Conservation (phyloP, 495 filamentous ascomycete species). For the Halenospora varia region DNA sequence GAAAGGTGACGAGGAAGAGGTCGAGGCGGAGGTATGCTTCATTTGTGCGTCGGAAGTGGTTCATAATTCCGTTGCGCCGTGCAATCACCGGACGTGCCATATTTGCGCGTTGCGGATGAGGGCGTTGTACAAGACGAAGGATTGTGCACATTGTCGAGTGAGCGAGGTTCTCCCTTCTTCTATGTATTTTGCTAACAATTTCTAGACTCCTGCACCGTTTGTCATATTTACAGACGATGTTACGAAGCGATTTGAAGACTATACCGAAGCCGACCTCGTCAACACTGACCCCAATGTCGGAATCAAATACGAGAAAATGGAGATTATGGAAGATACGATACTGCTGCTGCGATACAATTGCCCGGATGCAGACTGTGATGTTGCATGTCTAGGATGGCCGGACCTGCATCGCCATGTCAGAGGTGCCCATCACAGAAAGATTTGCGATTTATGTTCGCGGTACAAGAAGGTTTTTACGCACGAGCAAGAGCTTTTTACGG, state of each 20-base stretch:
- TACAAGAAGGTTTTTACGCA: conserved; percentile 99
- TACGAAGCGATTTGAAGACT: conserved; percentile 79
- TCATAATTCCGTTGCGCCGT: conserved; percentile 83
- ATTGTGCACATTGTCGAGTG: conserved; percentile 91
- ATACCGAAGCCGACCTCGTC: conserved; percentile 64
- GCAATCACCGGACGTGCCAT: conserved; percentile 93
- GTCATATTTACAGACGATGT: conserved; percentile 90
- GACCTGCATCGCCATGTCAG: conserved; percentile 91
- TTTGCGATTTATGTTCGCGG: conserved; percentile 92
- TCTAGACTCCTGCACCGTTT: conserved; percentile 68
- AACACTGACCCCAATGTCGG: conserved; percentile 78
- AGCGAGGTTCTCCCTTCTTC: conserved; percentile 29
- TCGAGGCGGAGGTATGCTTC: conserved; percentile 84
- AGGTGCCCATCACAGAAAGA: conserved; percentile 71
- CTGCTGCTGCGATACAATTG: conserved; percentile 94
- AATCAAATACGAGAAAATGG: conserved; percentile 80
- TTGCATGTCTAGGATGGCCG: conserved; percentile 87
- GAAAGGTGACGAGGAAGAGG: conserved; percentile 41
- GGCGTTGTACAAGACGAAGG: conserved; percentile 91
- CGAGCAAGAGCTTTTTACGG: conserved; percentile 90
- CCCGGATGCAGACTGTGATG: conserved; percentile 78
- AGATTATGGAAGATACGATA: conserved; percentile 83
- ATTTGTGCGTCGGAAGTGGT: conserved; percentile 88
- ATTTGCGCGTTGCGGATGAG: conserved; percentile 87
- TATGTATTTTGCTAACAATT: conserved; percentile 1